phyloP scores from a whole-genome alignment of 345 rosid species.

The Cardamine occulta region DNA sequence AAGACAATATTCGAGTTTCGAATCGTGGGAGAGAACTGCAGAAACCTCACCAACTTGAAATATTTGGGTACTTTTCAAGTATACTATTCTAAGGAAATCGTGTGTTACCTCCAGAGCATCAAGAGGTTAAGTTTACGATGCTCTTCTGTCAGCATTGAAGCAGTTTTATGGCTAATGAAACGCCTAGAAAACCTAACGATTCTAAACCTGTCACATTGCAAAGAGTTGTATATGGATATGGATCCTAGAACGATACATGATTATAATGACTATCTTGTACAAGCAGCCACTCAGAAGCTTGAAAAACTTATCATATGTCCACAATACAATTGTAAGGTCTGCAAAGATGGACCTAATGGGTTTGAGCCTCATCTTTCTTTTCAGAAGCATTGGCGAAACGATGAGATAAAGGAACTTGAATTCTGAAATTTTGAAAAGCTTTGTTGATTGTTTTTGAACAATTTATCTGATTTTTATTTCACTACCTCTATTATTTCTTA shows the following conservation, averaged over 20 bases:
- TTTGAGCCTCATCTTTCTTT: neutral
- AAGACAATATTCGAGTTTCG: neutral
- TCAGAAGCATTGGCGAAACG: neutral
- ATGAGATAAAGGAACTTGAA: slow-evolving; percentile 25
- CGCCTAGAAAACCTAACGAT: neutral
- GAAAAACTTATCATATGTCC: slow-evolving; percentile 15
- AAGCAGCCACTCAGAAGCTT: slow-evolving; percentile 4
- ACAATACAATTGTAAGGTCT: neutral
- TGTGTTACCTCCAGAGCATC: slow-evolving; percentile 1
- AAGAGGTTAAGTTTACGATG: slow-evolving; percentile 23
- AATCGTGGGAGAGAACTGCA: neutral
- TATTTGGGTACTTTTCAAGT: neutral
- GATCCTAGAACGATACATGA: neutral
- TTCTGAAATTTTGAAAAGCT: slow-evolving; percentile 3
- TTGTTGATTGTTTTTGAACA: neutral
- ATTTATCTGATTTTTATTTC: too few species aligned
- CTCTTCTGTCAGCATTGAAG: neutral
- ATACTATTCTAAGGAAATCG: neutral
- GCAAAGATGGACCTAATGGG: neutral
- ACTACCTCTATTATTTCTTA: too few species aligned
- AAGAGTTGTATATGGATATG: neutral
- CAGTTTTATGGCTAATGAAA: neutral
- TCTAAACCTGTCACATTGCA: slow-evolving; percentile 26
- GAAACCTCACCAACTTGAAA: slow-evolving; percentile 13
- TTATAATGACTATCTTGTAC: neutral